phyloP scores from a whole-genome alignment of 73 alveolate species.

The Stentor coeruleus region DNA sequence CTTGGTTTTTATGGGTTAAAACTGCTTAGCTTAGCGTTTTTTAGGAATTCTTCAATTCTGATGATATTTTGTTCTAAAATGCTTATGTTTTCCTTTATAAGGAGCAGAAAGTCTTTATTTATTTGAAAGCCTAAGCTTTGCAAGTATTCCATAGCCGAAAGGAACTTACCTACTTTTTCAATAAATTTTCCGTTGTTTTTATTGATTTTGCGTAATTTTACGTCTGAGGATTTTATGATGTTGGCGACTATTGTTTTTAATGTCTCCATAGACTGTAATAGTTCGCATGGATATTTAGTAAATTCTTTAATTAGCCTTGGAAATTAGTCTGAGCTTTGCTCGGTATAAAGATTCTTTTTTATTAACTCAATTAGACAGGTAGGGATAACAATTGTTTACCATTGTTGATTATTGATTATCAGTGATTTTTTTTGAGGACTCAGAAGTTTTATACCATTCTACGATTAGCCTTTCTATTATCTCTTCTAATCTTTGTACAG shows the following conservation, averaged over 20 bases:
- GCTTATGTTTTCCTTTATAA: not conserved
- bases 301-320: not conserved
- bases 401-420: not conserved
- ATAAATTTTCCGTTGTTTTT: constrained; percentile 6
- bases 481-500: not conserved
- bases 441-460: constrained; percentile 4
- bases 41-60: not conserved
- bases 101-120: not conserved
- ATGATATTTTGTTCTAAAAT: not conserved
- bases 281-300: not conserved
- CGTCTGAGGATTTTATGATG: not conserved
- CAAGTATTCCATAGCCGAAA: not conserved
- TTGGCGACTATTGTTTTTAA: not conserved
- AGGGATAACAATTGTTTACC: not conserved
- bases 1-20: not conserved
- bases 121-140: not conserved
- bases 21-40: not conserved
- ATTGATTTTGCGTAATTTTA: not conserved
- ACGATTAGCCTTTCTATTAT: not conserved
- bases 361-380: not conserved
- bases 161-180: not conserved
- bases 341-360: constrained; percentile 13
- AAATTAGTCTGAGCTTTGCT: not conserved
- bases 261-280: not conserved
- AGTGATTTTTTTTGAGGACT: not conserved